Evolutionary conservation across 2,329 filamentous ascomycete species (phyloP).

Genomic region (Sphaerulina musiva): DNA sequence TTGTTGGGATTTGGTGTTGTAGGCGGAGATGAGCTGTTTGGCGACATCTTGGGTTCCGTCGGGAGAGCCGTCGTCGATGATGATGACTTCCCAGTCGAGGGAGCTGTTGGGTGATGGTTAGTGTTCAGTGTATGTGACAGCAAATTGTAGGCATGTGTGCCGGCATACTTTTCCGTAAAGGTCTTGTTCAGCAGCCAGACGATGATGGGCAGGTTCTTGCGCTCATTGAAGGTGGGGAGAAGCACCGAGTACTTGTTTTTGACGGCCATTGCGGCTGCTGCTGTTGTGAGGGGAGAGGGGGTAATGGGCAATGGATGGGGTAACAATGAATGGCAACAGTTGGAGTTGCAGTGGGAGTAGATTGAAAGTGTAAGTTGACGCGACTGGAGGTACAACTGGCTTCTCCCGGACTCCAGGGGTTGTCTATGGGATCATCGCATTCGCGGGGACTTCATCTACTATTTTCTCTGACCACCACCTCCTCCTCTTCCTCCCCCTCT

Average conservation of each 20-base stretch:
- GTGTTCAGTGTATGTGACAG: too few species aligned
- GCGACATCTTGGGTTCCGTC: slow-evolving; percentile 91
- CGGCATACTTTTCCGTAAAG: slow-evolving; percentile 73
- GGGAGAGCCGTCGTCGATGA: slow-evolving; percentile 95
- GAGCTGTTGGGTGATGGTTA: slow-evolving; percentile 51
- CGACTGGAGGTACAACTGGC: too few species aligned
- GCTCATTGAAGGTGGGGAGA: slow-evolving; percentile 97
- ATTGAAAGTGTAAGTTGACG: neutral
- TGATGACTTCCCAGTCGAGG: slow-evolving; percentile 93
- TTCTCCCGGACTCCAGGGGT: too few species aligned
- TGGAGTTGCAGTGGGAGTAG: neutral
- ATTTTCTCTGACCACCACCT: too few species aligned
- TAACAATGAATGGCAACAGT: neutral
- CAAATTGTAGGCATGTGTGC: neutral
- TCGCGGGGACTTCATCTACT: too few species aligned
- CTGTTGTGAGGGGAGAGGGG: neutral
- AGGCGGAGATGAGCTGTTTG: slow-evolving; percentile 80
- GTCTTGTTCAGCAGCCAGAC: slow-evolving; percentile 88
- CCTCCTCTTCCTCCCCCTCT: too few species aligned
- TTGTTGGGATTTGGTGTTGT: slow-evolving; percentile 54
- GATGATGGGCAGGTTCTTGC: slow-evolving; percentile 92
- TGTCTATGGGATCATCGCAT: too few species aligned
- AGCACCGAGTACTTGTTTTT: slow-evolving; percentile 96
- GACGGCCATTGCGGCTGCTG: slow-evolving; percentile 36
- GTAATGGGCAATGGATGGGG: neutral